These are phyloP conservation scores for Fusarium decemcellulare DNA, from an alignment of 2,329 filamentous ascomycete genomes.

Conservation along the genomic window DNA sequence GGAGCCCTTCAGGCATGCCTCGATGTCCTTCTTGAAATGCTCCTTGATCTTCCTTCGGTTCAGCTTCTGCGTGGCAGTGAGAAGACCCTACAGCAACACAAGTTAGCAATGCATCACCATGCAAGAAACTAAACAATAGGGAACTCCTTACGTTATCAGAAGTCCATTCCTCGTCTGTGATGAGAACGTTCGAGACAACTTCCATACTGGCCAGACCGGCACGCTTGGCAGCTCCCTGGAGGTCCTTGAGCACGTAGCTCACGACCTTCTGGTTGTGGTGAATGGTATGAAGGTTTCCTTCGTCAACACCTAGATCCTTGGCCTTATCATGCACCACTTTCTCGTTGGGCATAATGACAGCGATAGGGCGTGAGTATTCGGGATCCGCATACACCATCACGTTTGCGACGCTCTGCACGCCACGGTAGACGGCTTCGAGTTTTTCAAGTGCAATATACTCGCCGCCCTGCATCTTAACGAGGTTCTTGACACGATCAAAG, in stretches of 20 bases:
- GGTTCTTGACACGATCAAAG: slow-evolving; percentile 98
- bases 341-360: slow-evolving; percentile 81
- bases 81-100: slow-evolving; percentile 62
- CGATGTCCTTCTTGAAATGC: slow-evolving; percentile 66
- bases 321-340: slow-evolving; percentile 74
- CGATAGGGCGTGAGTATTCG: slow-evolving; percentile 83
- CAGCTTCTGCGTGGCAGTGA: slow-evolving; percentile 74
- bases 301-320: slow-evolving; percentile 72
- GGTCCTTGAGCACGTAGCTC: slow-evolving; percentile 73
- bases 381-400: slow-evolving; percentile 88
- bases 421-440: slow-evolving; percentile 92
- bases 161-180: slow-evolving; percentile 91
- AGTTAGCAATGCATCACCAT: slow-evolving; percentile 37
- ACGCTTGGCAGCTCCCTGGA: slow-evolving; percentile 75
- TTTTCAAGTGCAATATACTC: slow-evolving; percentile 99
- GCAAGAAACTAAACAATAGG: background rate
- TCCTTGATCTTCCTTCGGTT: slow-evolving; percentile 68
- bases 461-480: slow-evolving; percentile 94
- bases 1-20: slow-evolving; percentile 54
- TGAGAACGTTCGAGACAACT: slow-evolving; percentile 80
- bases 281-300: slow-evolving; percentile 78
- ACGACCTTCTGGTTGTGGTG: slow-evolving; percentile 77
- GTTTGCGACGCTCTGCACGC: slow-evolving; percentile 83
- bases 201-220: slow-evolving; percentile 80
- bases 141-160: slow-evolving; percentile 80